These are phyloP conservation scores for Magnolia sinica DNA, from an alignment of 164 flowering plant species.

Conservation along the genomic window DNA sequence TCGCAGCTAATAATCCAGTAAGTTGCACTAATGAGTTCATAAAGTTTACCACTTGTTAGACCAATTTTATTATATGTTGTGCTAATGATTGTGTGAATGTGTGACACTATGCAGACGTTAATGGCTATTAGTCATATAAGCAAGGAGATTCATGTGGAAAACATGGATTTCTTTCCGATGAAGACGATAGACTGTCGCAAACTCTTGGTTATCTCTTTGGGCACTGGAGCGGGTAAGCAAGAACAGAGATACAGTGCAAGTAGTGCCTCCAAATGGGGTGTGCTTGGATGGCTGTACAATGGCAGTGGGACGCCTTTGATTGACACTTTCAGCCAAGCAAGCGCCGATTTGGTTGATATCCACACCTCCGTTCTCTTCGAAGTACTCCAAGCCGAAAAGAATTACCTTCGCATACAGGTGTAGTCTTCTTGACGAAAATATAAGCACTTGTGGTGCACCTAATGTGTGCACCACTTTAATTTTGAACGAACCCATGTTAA, in stretches of 20 bases:
- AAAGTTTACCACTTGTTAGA: neutral
- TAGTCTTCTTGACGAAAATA: neutral
- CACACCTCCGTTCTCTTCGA: constrained; percentile 47
- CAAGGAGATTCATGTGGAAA: constrained; percentile 26
- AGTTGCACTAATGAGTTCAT: neutral
- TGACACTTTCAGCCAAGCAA: constrained; percentile 36
- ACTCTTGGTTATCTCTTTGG: constrained; percentile 51
- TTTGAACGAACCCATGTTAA: too few relatives aligned
- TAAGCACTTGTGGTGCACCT: neutral
- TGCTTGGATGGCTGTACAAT: constrained; percentile 40
- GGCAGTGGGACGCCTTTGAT: constrained; percentile 39
- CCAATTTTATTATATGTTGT: neutral
- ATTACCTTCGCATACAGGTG: constrained; percentile 59
- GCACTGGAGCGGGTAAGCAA: constrained; percentile 39
- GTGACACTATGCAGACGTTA: constrained; percentile 27
- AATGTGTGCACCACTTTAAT: neutral
- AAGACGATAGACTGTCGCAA: constrained; percentile 28
- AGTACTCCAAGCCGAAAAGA: constrained; percentile 23
- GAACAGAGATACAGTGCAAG: constrained; percentile 37
- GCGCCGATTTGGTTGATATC: constrained; percentile 57
- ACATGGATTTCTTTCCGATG: constrained; percentile 14
- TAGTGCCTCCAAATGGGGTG: constrained; percentile 42
- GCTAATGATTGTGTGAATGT: neutral
- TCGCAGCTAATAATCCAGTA: constrained; percentile 50
- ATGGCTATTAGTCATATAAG: constrained; percentile 37